These are phyloP conservation scores for Fennellomyces sp. DNA, from an alignment of 371 early-diverging fungal genomes.

Conservation along the genomic window DNA sequence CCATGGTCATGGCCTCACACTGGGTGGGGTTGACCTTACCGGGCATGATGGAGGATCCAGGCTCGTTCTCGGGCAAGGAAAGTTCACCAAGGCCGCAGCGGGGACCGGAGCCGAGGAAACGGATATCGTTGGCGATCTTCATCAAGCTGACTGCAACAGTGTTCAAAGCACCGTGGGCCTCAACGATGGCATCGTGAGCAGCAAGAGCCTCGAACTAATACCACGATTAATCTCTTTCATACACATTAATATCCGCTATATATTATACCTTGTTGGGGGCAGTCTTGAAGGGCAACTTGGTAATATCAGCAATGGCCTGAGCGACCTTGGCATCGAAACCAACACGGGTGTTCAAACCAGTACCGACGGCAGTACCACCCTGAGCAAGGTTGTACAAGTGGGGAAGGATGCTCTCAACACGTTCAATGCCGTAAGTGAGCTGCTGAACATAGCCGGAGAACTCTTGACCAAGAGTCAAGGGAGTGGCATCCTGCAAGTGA, in stretches of 20 bases:
- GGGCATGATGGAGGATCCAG: slow-evolving; percentile 98
- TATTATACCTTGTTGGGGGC: slow-evolving; percentile 87
- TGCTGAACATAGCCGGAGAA: slow-evolving; percentile 95
- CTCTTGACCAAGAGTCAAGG: slow-evolving; percentile 96
- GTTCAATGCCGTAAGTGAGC: slow-evolving; percentile 81
- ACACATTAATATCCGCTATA: not conserved
- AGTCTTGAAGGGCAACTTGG: slow-evolving; percentile 85
- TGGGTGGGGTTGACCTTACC: slow-evolving; percentile 97
- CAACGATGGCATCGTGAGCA: slow-evolving; percentile 96
- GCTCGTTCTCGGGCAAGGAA: slow-evolving; percentile 94
- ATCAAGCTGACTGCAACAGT: slow-evolving; percentile 92
- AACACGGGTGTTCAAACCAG: slow-evolving; percentile 90
- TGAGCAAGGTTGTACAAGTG: slow-evolving; percentile 89
- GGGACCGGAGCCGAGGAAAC: slow-evolving; percentile 93
- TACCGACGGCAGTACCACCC: slow-evolving; percentile 97
- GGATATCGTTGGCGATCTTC: slow-evolving; percentile 98
- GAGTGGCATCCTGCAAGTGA: slow-evolving; percentile 94
- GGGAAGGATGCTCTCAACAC: slow-evolving; percentile 79
- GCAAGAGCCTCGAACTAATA: slow-evolving; percentile 93
- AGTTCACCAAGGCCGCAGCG: slow-evolving; percentile 97
- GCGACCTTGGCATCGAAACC: slow-evolving; percentile 91
- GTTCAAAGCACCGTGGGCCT: slow-evolving; percentile 92
- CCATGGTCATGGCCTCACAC: slow-evolving; percentile 98
- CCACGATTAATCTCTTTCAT: not conserved
- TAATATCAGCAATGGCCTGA: slow-evolving; percentile 73